Percentiles rank a stretch among this genome's conserved stretches.
Evolutionary conservation across 768 basidiomycete genomes (phyloP).

Genomic region (Phanerochaete carnosa): DNA sequence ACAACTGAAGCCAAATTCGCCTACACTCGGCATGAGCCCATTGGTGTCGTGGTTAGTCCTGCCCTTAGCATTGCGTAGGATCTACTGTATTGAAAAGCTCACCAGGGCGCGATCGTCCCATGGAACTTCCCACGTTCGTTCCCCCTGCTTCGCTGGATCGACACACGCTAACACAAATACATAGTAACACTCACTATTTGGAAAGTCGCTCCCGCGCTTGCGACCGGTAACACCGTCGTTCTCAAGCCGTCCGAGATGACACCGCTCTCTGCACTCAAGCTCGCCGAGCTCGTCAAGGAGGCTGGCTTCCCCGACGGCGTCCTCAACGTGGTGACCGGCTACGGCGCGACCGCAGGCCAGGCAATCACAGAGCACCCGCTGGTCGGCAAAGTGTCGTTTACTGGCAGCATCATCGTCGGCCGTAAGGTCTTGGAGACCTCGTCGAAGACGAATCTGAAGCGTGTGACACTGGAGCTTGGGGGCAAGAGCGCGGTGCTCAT

Average conservation of each 20-base stretch:
- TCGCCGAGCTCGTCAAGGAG: conserved; percentile 53
- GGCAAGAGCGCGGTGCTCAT: conserved; percentile 63
- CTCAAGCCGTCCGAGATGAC: conserved; percentile 84
- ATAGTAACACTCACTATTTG: conserved; percentile 62
- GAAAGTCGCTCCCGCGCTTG: conserved; percentile 77
- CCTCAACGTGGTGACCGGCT: conserved; percentile 73
- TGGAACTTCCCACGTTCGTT: conserved; percentile 62
- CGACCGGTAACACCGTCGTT: conserved; percentile 74
- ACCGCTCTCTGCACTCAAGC: conserved; percentile 57
- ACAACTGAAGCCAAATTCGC: conserved; percentile 53
- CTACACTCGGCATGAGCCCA: conserved; percentile 69
- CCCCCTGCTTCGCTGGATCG: neutral
- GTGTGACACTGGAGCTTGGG: conserved; percentile 78
- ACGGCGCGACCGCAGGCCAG: conserved; percentile 65
- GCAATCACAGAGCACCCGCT: conserved; percentile 63
- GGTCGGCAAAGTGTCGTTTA: conserved; percentile 62
- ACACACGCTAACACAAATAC: too few relatives aligned
- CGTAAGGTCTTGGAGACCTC: conserved; percentile 78
- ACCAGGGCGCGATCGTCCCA: conserved; percentile 47
- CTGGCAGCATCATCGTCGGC: conserved; percentile 75
- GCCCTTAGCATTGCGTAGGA: too few relatives aligned
- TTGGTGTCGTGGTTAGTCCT: conserved; percentile 41
- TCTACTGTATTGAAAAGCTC: neutral
- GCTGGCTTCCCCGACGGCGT: conserved; percentile 78
- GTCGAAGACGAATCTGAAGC: conserved; percentile 80